Base-by-base conservation (phyloP, 2,329 filamentous ascomycete species). In the Scolecobasidium constrictum region DNA sequence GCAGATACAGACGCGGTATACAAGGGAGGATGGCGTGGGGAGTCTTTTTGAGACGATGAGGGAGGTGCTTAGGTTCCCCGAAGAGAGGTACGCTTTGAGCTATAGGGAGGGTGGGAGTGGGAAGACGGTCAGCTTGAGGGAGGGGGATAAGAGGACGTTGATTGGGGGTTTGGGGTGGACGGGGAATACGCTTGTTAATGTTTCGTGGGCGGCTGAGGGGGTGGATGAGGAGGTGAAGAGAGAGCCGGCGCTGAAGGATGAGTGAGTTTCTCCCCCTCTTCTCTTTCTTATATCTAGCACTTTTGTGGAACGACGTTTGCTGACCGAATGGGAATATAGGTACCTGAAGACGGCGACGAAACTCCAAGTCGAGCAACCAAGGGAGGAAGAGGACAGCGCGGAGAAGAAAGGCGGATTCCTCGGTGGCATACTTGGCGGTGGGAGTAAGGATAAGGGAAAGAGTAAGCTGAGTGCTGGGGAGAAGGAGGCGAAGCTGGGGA, bases 31-130 rank as follows among this genome's bases (percentile, higher is more conserved):
- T 42, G 86, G 83, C 0, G 83, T 81, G 1, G 69, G 72, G 3
- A 73, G 75, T 40, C 67, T 98, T 2, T 86, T 96, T 62, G 66
- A 69, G 12, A 86, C 83, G 49, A 84, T 94, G 15, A 71, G 78
- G 41, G 69, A 68, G 35, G 77, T 90, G 47, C 80, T 98, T 59
- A 73, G 77, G 2, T 61, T 76, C 44, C 67, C 71, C 5, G 62
- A 68, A 2, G 73, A 85, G 49, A 71, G 74, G 0, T 96, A 96
- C 60, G 75, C 75, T 45, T 71, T 98, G 20, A 75, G 80, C 21
- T 73, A 81, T 38, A 71, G 78, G 0, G 75, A 74, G 12, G 26
- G 9, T 9, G 62, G 66, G 20, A 75, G 71, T 45, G 67, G 66
- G 4, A 60, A 64, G 31, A 60, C 68, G n/a, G 56, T 59, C 7